Percentiles rank a stretch among this genome's conserved stretches.
Evolutionary conservation across 2,329 filamentous ascomycete species (phyloP).

Genomic region (Thielaviopsis punctulata): DNA sequence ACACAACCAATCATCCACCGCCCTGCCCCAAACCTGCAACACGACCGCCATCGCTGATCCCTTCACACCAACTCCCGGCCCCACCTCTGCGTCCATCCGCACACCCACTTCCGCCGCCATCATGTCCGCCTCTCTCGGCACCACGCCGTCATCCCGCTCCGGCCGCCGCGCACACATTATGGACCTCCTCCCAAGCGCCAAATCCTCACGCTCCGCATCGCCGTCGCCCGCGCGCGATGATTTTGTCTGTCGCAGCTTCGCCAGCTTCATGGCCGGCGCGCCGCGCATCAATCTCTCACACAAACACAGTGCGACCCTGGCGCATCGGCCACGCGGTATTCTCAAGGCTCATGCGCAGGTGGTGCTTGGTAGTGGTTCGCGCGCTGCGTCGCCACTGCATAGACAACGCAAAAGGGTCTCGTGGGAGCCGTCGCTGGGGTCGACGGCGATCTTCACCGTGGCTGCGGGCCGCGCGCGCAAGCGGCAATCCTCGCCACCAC

Average conservation of each 20-base stretch:
- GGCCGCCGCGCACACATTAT: slow-evolving; percentile 4
- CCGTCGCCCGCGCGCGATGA: not conserved
- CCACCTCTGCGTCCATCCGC: not conserved
- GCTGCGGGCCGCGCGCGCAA: not conserved
- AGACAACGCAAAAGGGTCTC: slow-evolving; percentile 19
- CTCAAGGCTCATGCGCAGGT: slow-evolving; percentile 1
- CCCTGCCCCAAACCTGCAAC: not conserved
- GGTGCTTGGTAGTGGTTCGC: not conserved
- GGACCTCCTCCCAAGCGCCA: slow-evolving; percentile 8
- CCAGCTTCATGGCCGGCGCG: slow-evolving; percentile 8
- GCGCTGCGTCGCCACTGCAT: not conserved
- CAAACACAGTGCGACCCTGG: not conserved
- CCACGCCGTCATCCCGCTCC: not conserved
- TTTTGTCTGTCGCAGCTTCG: slow-evolving; percentile 11
- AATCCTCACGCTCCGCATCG: not conserved
- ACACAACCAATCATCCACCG: not conserved
- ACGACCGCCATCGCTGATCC: not conserved
- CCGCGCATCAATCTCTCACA: not conserved
- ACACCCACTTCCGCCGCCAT: not conserved
- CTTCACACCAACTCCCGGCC: not conserved
- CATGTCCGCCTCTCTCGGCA: not conserved
- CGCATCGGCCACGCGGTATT: slow-evolving; percentile 1
- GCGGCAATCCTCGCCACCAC: slow-evolving; percentile 5
- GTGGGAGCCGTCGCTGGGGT: slow-evolving; percentile 19
- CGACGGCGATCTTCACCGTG: slow-evolving; percentile 7